A percentile compares a stretch with the other conserved stretches of the same genome.
These are phyloP conservation scores for Irpex sp. DNA, from an alignment of 1,284 basidiomycete species.

Conservation along the genomic window DNA sequence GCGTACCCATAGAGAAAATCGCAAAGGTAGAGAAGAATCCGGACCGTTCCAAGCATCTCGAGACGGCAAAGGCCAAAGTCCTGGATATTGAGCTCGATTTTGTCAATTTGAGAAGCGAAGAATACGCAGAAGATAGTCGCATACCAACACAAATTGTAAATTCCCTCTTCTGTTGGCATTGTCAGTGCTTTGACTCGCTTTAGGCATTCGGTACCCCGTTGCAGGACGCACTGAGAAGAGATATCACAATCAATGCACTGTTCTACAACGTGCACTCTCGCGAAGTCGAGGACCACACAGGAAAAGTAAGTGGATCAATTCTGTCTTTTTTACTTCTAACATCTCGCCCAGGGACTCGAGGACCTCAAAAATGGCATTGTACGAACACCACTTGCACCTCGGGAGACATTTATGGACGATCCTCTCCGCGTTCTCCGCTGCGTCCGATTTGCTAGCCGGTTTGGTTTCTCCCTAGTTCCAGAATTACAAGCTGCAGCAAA, in stretches of 20 bases:
- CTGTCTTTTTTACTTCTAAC: not conserved
- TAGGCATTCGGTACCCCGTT: conserved; percentile 91
- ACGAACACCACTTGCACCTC: conserved; percentile 85
- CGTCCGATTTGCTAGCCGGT: conserved; percentile 88
- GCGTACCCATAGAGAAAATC: conserved; percentile 58
- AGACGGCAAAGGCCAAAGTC: conserved; percentile 90
- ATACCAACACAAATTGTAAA: conserved; percentile 87
- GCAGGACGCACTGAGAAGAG: conserved; percentile 88
- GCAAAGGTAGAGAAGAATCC: conserved; percentile 92
- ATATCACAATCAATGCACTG: conserved; percentile 94
- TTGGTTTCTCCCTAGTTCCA: conserved; percentile 78
- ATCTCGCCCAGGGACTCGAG: conserved; percentile 61
- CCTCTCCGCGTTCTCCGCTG: conserved; percentile 91
- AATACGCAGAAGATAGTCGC: conserved; percentile 83
- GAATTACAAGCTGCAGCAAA: conserved; percentile 68
- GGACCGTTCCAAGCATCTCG: conserved; percentile 97
- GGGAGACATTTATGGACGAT: conserved; percentile 92
- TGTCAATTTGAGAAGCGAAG: conserved; percentile 92
- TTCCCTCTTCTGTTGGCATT: conserved; percentile 12
- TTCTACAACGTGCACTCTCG: conserved; percentile 95
- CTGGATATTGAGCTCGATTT: conserved; percentile 89
- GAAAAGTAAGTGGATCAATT: conserved; percentile 44
- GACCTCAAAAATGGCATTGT: conserved; percentile 83
- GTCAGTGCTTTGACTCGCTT: conserved; percentile 1
- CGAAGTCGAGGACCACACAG: conserved; percentile 88